Base-by-base conservation (phyloP, 192 early-diverging fungal species). In the Paraglomus brasilianum region DNA sequence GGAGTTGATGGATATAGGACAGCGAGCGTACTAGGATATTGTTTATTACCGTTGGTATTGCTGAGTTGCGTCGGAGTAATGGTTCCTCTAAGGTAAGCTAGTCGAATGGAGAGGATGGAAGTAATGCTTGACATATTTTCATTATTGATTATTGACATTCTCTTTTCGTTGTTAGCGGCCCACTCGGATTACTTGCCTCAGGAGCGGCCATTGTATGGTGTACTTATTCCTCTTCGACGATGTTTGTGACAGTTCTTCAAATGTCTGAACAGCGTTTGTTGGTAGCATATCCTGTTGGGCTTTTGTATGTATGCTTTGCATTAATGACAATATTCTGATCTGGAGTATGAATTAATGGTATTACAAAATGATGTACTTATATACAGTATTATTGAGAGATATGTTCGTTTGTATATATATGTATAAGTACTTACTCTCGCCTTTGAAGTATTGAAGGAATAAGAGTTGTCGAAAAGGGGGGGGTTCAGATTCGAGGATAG, bases 21-120 rank as follows among this genome's bases (percentile, higher is more conserved):
- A 1, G 95, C 95, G 22, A 93, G 92, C 78, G 95, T 99, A 50
- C 82, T 99, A 41, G 97, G 97, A 11, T 99, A 99, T 81, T 98
- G 94, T 72, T 80, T 97, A 66, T 79, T 99, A 66, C 97, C 97
- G 2, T 87, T 99, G 81, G 95, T 99, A 19, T 76, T 98, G 66
- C 77, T 99, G 48, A 93, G 91, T 70, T 85, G 88, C 46, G 55
- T 94, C 21, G 86, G 88, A 6, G 82, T 91, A 5, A 75, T 90
- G 5, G 59, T 93, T 42, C 81, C 83, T 58, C 66, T 97, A 39
- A 91, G 87, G 87, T 87, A 83, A 50, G 77, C 17, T 11, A 36
- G 15, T 41, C n/a, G n/a, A n/a, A n/a, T n/a, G n/a, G n/a, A n/a
- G n/a, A n/a, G n/a, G n/a, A 48, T n/a, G 47, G 10, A 13, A 13